Conservation (phyloP, 2,329 filamentous ascomycete species). For the Lachnellula hyalina region DNA sequence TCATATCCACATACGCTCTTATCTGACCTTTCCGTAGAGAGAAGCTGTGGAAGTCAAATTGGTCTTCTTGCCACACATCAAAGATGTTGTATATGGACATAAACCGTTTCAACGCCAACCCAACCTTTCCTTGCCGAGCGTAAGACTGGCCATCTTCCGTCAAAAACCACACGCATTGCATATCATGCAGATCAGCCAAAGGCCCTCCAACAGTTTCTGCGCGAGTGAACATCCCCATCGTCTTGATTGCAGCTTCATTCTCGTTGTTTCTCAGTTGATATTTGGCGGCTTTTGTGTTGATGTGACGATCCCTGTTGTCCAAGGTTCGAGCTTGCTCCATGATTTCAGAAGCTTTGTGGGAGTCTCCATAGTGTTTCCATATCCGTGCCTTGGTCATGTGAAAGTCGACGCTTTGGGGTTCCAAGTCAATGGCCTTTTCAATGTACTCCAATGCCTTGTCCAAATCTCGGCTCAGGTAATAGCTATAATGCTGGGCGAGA, state of each 20-base stretch:
- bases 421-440: conserved; percentile 74
- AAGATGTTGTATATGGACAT: conserved; percentile 88
- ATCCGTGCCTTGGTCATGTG: conserved; percentile 94
- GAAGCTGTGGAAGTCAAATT: conserved; percentile 98
- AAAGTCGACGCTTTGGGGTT: conserved; percentile 80
- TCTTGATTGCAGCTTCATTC: conserved; percentile 78
- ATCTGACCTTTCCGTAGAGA: conserved; percentile 96
- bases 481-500: conserved; percentile 95
- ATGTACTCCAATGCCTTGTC: conserved; percentile 75
- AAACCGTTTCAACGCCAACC: conserved; percentile 87
- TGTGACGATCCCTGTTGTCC: conserved; percentile 89
- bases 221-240: conserved; percentile 89
- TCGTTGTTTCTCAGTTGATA: conserved; percentile 93
- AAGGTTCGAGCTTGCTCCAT: conserved; percentile 85
- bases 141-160: conserved; percentile 93
- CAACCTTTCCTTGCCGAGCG: conserved; percentile 73
- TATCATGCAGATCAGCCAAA: conserved; percentile 85
- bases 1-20: conserved; percentile 90
- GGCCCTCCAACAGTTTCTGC: conserved; percentile 86
- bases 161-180: conserved; percentile 98
- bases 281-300: conserved; percentile 97
- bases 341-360: conserved; percentile 70
- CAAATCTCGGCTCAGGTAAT: conserved; percentile 78
- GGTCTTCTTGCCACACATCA: conserved; percentile 95
- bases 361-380: conserved; percentile 82